Percentiles rank a stretch among this genome's conserved stretches.
phyloP scores from a whole-genome alignment of 2,329 filamentous ascomycete genomes.

The Colletotrichum filicis region DNA sequence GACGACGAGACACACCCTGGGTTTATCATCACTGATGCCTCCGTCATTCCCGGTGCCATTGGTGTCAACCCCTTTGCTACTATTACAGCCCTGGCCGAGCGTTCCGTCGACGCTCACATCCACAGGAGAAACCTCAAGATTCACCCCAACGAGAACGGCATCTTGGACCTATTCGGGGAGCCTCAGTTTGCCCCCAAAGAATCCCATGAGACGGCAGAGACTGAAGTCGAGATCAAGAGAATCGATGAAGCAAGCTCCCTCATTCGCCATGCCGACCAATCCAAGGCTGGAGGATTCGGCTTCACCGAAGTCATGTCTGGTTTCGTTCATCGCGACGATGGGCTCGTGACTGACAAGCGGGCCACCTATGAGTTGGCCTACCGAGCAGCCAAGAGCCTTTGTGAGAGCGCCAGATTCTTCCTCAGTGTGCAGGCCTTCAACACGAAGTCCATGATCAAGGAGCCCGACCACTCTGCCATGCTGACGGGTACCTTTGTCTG shows the following conservation, averaged over 20 bases:
- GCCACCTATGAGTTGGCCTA: conserved; percentile 65
- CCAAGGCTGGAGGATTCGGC: conserved; percentile 62
- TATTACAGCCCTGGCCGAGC: conserved; percentile 75
- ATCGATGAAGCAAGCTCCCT: conserved; percentile 49
- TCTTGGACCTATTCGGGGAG: conserved; percentile 65
- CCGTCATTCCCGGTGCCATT: conserved; percentile 70
- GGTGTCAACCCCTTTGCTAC: conserved; percentile 77
- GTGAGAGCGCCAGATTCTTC: conserved; percentile 68
- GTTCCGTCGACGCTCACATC: conserved; percentile 65
- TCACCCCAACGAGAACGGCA: conserved; percentile 55
- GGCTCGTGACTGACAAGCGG: conserved; percentile 54
- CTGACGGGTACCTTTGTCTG: conserved; percentile 70
- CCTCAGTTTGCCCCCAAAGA: conserved; percentile 48
- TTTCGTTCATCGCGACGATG: conserved; percentile 61
- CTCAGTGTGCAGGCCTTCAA: conserved; percentile 67
- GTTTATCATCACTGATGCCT: conserved; percentile 70
- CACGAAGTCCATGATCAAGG: conserved; percentile 57
- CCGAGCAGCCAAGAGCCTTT: conserved; percentile 62
- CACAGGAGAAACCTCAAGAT: conserved; percentile 54
- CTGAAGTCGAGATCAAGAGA: conserved; percentile 48
- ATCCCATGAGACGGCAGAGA: conserved; percentile 35
- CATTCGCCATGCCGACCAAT: conserved; percentile 54
- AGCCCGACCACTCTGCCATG: conserved; percentile 61
- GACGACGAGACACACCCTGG: conserved; percentile 64
- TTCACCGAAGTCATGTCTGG: conserved; percentile 76